These are phyloP conservation scores for Diutina pseudorugosa DNA, from an alignment of 1,139 yeast species.

Conservation along the genomic window DNA sequence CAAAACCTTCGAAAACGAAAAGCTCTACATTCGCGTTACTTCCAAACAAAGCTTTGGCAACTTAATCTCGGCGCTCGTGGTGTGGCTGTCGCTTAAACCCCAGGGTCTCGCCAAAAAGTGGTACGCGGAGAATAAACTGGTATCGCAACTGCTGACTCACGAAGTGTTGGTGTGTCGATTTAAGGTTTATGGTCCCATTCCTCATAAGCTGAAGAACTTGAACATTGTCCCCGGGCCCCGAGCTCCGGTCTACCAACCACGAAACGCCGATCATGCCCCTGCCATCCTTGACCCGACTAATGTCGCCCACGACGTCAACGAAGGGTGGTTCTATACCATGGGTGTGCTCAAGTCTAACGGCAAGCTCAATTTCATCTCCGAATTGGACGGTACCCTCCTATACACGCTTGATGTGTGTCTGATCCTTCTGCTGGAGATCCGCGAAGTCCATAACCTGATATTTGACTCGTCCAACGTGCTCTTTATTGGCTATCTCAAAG, in stretches of 20 bases:
- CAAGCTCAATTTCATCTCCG: constrained; percentile 45
- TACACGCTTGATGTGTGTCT: constrained; percentile 48
- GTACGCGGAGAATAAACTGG: constrained; percentile 33
- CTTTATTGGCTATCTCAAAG: constrained; percentile 44
- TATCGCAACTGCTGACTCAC: constrained; percentile 18
- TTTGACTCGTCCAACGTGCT: constrained; percentile 48
- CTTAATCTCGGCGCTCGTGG: constrained; percentile 37
- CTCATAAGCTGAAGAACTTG: constrained; percentile 28
- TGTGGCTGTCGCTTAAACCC: constrained; percentile 56
- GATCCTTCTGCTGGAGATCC: constrained; percentile 52
- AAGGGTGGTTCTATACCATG: constrained; percentile 69
- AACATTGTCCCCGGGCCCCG: constrained; percentile 30
- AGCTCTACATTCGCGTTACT: constrained; percentile 33
- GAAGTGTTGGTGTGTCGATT: constrained; percentile 52
- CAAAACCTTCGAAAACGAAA: constrained; percentile 33
- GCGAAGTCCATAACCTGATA: constrained; percentile 57
- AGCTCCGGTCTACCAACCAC: constrained; percentile 29
- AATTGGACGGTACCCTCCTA: constrained; percentile 54
- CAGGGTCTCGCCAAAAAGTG: constrained; percentile 48
- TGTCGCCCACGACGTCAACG: constrained; percentile 17
- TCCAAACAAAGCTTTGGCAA: constrained; percentile 34
- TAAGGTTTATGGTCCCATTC: constrained; percentile 52
- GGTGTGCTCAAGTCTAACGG: constrained; percentile 66
- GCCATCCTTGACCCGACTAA: constrained; percentile 5
- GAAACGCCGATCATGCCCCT: constrained; percentile 2